A percentile compares a stretch with the other conserved stretches of the same genome.
Conservation (phyloP, 371 early-diverging fungal genomes). For the Parasitella parasitica region DNA sequence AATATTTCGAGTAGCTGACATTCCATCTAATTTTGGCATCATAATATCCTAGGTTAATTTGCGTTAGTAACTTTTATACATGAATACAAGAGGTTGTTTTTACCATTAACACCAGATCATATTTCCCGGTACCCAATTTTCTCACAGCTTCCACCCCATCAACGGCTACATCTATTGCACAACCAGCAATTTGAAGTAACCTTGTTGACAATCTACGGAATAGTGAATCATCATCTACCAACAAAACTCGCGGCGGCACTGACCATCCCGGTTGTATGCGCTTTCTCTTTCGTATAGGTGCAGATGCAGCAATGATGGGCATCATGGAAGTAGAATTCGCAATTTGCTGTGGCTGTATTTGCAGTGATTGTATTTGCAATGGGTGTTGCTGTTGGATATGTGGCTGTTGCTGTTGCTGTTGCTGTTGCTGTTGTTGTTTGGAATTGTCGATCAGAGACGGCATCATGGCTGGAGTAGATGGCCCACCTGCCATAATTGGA, state of each 20-base stretch:
- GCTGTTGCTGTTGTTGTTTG: background rate
- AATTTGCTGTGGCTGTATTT: background rate
- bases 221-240: slow-evolving; percentile 77
- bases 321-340: slow-evolving; percentile 1
- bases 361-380: background rate
- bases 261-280: slow-evolving; percentile 53
- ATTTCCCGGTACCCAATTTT: slow-evolving; percentile 57
- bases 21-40: slow-evolving; percentile 78
- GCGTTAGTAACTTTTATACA: background rate
- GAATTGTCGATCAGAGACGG: background rate
- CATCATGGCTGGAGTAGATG: background rate
- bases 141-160: slow-evolving; percentile 76
- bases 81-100: background rate
- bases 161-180: slow-evolving; percentile 69
- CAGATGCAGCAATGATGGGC: slow-evolving; percentile 4
- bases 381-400: background rate
- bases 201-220: slow-evolving; percentile 63
- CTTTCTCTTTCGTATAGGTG: slow-evolving; percentile 22
- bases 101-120: slow-evolving; percentile 81
- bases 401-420: slow-evolving; percentile 1
- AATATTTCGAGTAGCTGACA: slow-evolving; percentile 70
- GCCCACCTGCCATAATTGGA: background rate
- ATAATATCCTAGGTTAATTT: slow-evolving; percentile 59
- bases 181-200: slow-evolving; percentile 72
- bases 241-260: slow-evolving; percentile 65